Conservation (phyloP, 768 basidiomycete species). For the Paxillus involutus region DNA sequence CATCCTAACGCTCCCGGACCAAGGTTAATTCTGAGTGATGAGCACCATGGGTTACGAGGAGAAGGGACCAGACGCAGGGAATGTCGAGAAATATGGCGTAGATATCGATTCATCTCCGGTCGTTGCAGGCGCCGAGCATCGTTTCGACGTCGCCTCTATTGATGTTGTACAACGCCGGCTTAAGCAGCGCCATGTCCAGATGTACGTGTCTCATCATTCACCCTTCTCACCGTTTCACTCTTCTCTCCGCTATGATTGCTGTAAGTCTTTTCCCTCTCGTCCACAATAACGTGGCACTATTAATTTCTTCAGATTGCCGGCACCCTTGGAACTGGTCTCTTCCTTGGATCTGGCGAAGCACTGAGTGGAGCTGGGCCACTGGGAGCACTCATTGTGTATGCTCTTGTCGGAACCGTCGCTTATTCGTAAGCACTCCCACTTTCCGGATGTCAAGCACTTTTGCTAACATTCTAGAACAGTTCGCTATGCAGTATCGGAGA, state of each 20-base stretch:
- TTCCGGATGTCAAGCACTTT: conserved; percentile 43
- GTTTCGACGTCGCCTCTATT: conserved; percentile 58
- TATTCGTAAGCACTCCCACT: conserved; percentile 51
- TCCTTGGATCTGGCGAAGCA: conserved; percentile 68
- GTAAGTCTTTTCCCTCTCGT: conserved; percentile 41
- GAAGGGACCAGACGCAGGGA: neutral
- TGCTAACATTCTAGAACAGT: conserved; percentile 37
- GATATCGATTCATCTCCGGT: neutral
- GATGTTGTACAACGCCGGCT: conserved; percentile 72
- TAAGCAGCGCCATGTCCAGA: conserved; percentile 80
- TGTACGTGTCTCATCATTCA: conserved; percentile 42
- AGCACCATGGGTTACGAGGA: neutral
- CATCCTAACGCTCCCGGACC: neutral
- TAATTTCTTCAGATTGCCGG: conserved; percentile 61
- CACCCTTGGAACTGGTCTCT: conserved; percentile 74
- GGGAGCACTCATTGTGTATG: conserved; percentile 65
- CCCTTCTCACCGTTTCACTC: conserved; percentile 26
- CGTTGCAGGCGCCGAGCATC: conserved; percentile 27
- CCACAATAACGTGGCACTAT: neutral
- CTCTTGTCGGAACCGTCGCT: conserved; percentile 62
- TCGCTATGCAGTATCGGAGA: conserved; percentile 72
- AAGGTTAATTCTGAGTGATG: neutral
- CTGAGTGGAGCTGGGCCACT: conserved; percentile 61
- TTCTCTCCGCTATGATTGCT: conserved; percentile 63
- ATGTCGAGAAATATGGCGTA: conserved; percentile 8